Evolutionary conservation across 108 stramenopile genomes (phyloP).

Genomic region (Pelagomonas calceolata): DNA sequence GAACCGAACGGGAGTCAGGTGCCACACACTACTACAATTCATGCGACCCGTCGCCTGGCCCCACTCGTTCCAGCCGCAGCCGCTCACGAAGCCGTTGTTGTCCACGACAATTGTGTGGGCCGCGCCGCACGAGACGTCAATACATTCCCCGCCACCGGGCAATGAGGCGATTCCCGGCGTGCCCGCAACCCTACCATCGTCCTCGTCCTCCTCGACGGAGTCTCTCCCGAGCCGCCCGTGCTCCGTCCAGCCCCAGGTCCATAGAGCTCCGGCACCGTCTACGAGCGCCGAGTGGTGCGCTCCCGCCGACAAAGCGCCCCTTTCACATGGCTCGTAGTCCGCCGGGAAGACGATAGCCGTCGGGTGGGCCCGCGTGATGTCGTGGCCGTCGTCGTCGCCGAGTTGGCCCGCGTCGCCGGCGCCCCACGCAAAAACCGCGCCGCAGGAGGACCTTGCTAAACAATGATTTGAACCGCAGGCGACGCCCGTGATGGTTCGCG

Average conservation of each 20-base stretch:
- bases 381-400: constrained; percentile 1
- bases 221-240: not conserved
- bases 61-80: constrained; percentile 1
- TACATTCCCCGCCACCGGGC: not conserved
- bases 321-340: constrained; percentile 7
- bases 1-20: too few relatives aligned
- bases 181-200: not conserved
- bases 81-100: not conserved
- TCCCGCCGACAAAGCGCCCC: not conserved
- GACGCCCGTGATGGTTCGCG: constrained; percentile 4
- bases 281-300: constrained; percentile 6
- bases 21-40: too few relatives aligned
- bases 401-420: constrained; percentile 2
- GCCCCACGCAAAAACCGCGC: constrained; percentile 4
- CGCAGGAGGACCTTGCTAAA: constrained; percentile 1
- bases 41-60: not conserved
- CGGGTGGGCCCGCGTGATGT: not conserved
- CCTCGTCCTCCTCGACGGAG: not conserved
- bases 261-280: constrained; percentile 2
- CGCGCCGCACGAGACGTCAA: not conserved
- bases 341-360: not conserved
- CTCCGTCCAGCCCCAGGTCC: not conserved
- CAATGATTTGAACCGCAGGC: constrained; percentile 3
- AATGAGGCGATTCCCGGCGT: not conserved
- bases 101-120: not conserved